Base-by-base conservation (phyloP, 345 rosid species). In the Firmiana major region DNA sequence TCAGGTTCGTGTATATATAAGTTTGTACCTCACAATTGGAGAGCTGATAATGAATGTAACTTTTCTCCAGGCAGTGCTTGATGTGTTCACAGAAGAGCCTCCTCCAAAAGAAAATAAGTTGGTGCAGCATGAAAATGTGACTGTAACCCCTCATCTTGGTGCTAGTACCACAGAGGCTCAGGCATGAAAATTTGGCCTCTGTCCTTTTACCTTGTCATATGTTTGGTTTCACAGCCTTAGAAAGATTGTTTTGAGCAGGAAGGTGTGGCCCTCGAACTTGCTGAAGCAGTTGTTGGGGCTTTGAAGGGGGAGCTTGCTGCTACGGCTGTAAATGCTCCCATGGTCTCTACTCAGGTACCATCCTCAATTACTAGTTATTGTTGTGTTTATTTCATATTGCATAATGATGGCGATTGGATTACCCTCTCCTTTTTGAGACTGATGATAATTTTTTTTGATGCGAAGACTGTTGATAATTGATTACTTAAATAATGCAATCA, bases 121-220 rank as follows among this genome's bases (percentile, higher is more conserved):
- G 85, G 84, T 87, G 46, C 88, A 73, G 66, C 90, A 85, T 79
- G 90, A 88, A 78, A 77, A 43, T 13, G 86, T 88, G 0, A 88
- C 86, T 19, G 90, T 80, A 13, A 87, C 92, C 19, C 89, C 89
- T 28, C 90, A 89, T 79, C 87, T 89, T 46, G 92, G 92, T 80
- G 92, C 86, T n/a, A 84, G 89, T 62, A 89, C 90, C 5, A 79
- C 72, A 55, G 92, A 89, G 75, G 92, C 92, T 77, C 88, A 87
- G 87, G 90, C 84, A 74, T 13, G 40, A 38, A 3, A 65, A 42
- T 10, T 69, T 22, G 22, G 24, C 51, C 22, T 78, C 16, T 63
- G 34, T 77, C 38, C 48, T 69, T 34, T 21, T 9, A 6, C 16
- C 26, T 46, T 16, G 21, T 51, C 5, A 57, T 62, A 34, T 2